Evolutionary conservation across 129 eudicot species (phyloP).

Genomic region (Flaveria robusta): DNA sequence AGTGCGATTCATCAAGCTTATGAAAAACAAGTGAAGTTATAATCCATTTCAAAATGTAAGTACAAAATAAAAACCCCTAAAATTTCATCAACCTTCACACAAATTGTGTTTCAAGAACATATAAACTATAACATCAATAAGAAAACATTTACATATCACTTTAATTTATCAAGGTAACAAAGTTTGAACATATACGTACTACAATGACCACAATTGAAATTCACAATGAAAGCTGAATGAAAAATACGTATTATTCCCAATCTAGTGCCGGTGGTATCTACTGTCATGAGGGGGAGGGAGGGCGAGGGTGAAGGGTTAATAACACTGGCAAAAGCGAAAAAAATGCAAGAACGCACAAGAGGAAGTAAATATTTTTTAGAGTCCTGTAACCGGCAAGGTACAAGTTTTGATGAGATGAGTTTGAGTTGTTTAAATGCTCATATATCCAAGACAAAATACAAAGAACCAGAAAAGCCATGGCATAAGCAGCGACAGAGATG

Average conservation of each 20-base stretch:
- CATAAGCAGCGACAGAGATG: neutral
- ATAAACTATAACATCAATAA: too few relatives aligned
- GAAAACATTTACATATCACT: neutral
- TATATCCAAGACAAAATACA: neutral
- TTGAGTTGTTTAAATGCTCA: neutral
- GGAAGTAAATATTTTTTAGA: neutral
- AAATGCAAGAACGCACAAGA: neutral
- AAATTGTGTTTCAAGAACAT: too few relatives aligned
- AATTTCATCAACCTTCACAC: too few relatives aligned
- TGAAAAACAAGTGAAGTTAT: too few relatives aligned
- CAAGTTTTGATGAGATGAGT: neutral
- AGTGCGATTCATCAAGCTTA: too few relatives aligned
- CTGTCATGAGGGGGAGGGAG: neutral
- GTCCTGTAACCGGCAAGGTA: neutral
- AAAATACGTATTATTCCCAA: too few relatives aligned
- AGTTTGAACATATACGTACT: too few relatives aligned
- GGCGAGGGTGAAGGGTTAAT: neutral
- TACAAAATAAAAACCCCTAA: too few relatives aligned
- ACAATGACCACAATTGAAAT: too few relatives aligned
- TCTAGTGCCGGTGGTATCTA: neutral
- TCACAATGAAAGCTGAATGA: neutral
- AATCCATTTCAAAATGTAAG: too few relatives aligned
- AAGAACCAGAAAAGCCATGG: neutral
- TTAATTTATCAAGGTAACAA: too few relatives aligned
- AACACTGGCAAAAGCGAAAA: neutral